Base-by-base conservation (phyloP, 2,329 filamentous ascomycete species). In the Aspergillus sclerotialis region DNA sequence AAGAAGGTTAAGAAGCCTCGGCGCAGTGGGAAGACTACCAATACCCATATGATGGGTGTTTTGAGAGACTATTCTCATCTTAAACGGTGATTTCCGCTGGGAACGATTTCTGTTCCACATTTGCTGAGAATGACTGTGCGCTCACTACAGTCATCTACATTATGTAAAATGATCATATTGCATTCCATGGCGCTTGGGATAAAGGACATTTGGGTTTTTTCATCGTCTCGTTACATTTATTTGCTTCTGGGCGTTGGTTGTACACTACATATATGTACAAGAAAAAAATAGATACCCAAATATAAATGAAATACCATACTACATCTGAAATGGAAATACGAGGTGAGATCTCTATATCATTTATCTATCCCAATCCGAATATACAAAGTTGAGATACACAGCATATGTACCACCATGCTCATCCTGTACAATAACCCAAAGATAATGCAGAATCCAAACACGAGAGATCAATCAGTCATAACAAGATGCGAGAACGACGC, bases 1-100 rank as follows among this genome's bases (percentile, higher is more conserved):
- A 84, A 85, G 66, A 81, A 82, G 65, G 79, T 80, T 61, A 84
- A 85, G 65, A 85, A 84, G 58, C 70, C 78, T 28, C 76, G 85
- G 45, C 75, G 80, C 39, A 77, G 78, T 27, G 84, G 83, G 45
- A 92, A 89, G 72, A 80, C 82, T 37, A 93, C 86, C 16, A 94
- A 94, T 57, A 79, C 78, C 17, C 88, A 94, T 58, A 93, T 94
- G 87, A 72, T 73, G 48, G 78, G 82, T 44, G 73, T 94, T 39
- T 70, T 94, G 55, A 81, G 87, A 65, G 84, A 90, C 56, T 89
- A 78, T 44, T 72, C 69, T 8, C 67, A 72, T 37, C 48, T 66
- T 19, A 65, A 66, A 42, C 55, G 60, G 39, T 64, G 19, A 26
- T 30, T 33, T 16, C 16, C 6, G 19, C 10, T 10, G 19, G 10